Percentiles rank a stretch among this genome's conserved stretches.
These are phyloP conservation scores for Xylaria cubensis DNA, from an alignment of 495 filamentous ascomycete genomes.

Conservation along the genomic window DNA sequence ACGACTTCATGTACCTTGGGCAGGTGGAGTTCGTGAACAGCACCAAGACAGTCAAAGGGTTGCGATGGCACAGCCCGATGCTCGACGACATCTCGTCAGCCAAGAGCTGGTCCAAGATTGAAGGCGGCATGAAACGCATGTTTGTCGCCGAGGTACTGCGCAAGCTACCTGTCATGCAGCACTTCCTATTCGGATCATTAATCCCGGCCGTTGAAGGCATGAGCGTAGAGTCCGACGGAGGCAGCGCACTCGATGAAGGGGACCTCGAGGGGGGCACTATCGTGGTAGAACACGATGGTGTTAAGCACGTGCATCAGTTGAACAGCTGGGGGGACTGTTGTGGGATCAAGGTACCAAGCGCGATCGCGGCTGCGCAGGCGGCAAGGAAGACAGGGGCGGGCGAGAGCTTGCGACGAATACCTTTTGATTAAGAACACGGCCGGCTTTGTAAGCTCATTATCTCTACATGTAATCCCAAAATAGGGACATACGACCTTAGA, in stretches of 20 bases:
- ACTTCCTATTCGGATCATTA: slow-evolving; percentile 89
- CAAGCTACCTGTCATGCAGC: slow-evolving; percentile 97
- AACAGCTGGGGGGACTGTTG: slow-evolving; percentile 95
- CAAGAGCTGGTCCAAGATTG: slow-evolving; percentile 90
- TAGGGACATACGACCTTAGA: not conserved
- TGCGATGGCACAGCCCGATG: slow-evolving; percentile 98
- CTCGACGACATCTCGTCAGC: slow-evolving; percentile 96
- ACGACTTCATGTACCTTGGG: slow-evolving; percentile 85
- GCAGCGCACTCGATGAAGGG: slow-evolving; percentile 47
- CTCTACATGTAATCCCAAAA: not conserved
- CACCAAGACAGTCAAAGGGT: slow-evolving; percentile 93
- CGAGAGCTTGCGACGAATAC: slow-evolving; percentile 77
- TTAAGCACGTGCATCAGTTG: slow-evolving; percentile 68
- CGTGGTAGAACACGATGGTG: slow-evolving; percentile 66
- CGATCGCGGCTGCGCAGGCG: slow-evolving; percentile 85
- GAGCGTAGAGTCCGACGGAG: slow-evolving; percentile 64
- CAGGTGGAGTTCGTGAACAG: slow-evolving; percentile 94
- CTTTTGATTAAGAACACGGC: slow-evolving; percentile 72
- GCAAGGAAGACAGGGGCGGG: slow-evolving; percentile 72
- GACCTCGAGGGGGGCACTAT: slow-evolving; percentile 62
- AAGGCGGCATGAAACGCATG: slow-evolving; percentile 95
- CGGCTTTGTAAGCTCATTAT: not conserved
- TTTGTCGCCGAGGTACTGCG: slow-evolving; percentile 90
- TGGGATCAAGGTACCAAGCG: slow-evolving; percentile 96
- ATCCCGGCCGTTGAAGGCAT: slow-evolving; percentile 82